A percentile compares a stretch with the other conserved stretches of the same genome.
Evolutionary conservation across 2,329 filamentous ascomycete genomes (phyloP).

Genomic region (Herpomyces periplanetae): DNA sequence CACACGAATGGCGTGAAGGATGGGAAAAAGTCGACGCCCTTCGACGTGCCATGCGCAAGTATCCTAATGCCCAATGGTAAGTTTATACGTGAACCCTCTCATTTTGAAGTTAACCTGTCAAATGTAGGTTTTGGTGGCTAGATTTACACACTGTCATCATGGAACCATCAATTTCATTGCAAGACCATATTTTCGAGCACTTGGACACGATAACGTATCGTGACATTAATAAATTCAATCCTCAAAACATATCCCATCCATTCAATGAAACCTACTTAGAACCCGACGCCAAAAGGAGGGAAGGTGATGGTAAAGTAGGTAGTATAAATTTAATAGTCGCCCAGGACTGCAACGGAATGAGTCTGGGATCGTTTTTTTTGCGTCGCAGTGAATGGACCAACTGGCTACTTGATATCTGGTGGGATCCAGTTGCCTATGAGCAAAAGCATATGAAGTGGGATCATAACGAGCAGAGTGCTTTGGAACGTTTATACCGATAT

Average conservation of each 20-base stretch:
- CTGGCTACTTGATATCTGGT: conserved; percentile 72
- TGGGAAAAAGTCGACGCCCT: conserved; percentile 97
- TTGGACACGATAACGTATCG: conserved; percentile 39
- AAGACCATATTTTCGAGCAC: conserved; percentile 54
- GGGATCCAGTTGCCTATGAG: conserved; percentile 88
- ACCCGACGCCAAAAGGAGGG: conserved; percentile 22
- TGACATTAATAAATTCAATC: conserved; percentile 86
- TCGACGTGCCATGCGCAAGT: conserved; percentile 54
- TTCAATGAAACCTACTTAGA: conserved; percentile 35
- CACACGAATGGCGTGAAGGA: conserved; percentile 92
- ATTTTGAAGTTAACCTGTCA: background rate
- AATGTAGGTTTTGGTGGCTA: conserved; percentile 90
- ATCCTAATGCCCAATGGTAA: conserved; percentile 82
- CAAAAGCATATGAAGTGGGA: conserved; percentile 98
- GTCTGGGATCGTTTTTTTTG: conserved; percentile 77
- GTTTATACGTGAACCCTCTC: conserved; percentile 5
- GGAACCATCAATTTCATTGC: conserved; percentile 66
- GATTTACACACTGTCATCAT: conserved; percentile 93
- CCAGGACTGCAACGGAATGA: conserved; percentile 85
- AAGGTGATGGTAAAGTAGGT: conserved; percentile 32
- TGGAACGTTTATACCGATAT: conserved; percentile 60
- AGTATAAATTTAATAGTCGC: conserved; percentile 63
- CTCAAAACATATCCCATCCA: conserved; percentile 65
- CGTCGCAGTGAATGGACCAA: conserved; percentile 59
- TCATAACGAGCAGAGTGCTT: conserved; percentile 84